Evolutionary conservation across 2,329 filamentous ascomycete species (phyloP), one percentile per base, ranked within the genome.

Genomic region (Colletotrichum tropicale): DNA sequence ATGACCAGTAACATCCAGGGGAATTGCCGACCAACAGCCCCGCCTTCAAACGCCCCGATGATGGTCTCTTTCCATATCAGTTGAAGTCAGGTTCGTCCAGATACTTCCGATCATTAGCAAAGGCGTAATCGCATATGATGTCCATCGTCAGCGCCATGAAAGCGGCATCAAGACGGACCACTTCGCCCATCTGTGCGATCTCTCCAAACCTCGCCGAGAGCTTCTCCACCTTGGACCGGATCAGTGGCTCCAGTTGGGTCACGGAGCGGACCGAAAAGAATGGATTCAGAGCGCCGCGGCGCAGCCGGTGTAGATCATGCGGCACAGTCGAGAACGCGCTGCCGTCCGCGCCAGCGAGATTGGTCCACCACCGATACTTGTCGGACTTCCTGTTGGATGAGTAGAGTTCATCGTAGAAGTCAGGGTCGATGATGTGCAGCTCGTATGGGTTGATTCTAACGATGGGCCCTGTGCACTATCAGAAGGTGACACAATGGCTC

Each of bases 211-310:
- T 75, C 5, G 64, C 61, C 24, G 77, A 81, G 16, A 85, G 76
- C 68, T 81, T 81, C 13, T 82, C 77, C 3, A 82, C 74, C 26
- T 79, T 84, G 3, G 80, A 76, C 9, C 82, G 77, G 15, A 88
- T 83, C 62, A 83, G 82, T 76, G 77, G 85, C 77, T 85, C 81
- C 4, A 87, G 78, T 3, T 78, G 78, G 8, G 79, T 74, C 24
- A 88, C 82, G 9, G 84, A 83, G 13, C 80, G 80, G 43, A 81
- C 83, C 3, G 87, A 87, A 77, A 88, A 89, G 80, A 87, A 88
- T 0, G 81, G 82, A 70, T 83, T 86, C 64, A 89, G 74, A 3
- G 85, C 80, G 6, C 76, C 81, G 16, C 87, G 84, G 5, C 87
- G 84, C 21, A 82, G 79, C 3, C 85, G 84, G 75, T 89, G 87